Conservation (phyloP, 2,329 filamentous ascomycete species). For the Paradendryphiella salina region DNA sequence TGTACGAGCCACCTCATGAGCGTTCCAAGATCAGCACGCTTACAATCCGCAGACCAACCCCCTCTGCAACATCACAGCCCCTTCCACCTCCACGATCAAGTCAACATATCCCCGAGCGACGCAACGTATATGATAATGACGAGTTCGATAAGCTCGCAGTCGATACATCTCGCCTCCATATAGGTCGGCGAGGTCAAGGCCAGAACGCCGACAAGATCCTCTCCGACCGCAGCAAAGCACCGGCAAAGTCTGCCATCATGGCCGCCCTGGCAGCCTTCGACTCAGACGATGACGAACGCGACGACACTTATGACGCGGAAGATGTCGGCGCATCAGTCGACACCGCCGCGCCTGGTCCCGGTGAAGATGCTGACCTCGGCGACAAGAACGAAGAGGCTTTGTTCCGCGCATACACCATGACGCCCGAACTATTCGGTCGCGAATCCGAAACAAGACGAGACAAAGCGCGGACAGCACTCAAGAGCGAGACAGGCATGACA, state of each 20-base stretch:
- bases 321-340: conserved; percentile 92
- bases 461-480: conserved; percentile 64
- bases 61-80: conserved; percentile 25
- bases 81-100: conserved; percentile 63
- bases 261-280: conserved; percentile 88
- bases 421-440: conserved; percentile 68
- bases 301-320: conserved; percentile 92
- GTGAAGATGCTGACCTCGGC: conserved; percentile 59
- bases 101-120: conserved; percentile 60
- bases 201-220: conserved; percentile 74
- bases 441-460: conserved; percentile 71
- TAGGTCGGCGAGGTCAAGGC: conserved; percentile 70
- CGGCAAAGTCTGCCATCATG: conserved; percentile 82
- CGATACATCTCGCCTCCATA: conserved; percentile 69
- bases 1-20: conserved; percentile 49
- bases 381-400: conserved; percentile 70
- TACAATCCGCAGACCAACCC: conserved; percentile 23
- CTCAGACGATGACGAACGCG: conserved; percentile 91
- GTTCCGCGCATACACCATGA: conserved; percentile 70
- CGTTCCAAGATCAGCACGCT: conserved; percentile 5
- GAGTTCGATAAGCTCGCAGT: conserved; percentile 72
- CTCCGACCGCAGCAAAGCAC: conserved; percentile 64
- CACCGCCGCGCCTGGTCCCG: conserved; percentile 53
- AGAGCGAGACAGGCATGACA: conserved; percentile 80
- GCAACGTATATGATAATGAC: conserved; percentile 76